Evolutionary conservation across 306 rosid genomes (phyloP).

Genomic region (Quillaja saponaria): DNA sequence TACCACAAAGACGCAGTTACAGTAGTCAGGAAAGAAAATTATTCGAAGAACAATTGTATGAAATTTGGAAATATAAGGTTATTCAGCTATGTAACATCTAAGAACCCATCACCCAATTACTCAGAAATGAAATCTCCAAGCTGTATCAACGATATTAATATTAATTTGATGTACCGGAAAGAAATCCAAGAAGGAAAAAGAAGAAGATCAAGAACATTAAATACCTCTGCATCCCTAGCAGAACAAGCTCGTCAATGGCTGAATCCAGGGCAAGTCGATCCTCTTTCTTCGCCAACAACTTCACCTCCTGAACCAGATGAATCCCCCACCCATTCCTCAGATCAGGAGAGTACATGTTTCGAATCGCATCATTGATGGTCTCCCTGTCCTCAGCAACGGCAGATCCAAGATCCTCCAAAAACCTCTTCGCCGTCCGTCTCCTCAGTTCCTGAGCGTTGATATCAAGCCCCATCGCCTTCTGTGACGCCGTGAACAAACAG

Average conservation of each 20-base stretch:
- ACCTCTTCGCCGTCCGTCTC: slow-evolving; percentile 75
- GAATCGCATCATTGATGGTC: slow-evolving; percentile 59
- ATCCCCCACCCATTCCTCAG: slow-evolving; percentile 91
- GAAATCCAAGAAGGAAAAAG: background rate
- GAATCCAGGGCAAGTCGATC: slow-evolving; percentile 73
- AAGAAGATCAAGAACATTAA: background rate
- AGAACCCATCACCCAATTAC: too few species aligned
- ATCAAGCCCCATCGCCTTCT: slow-evolving; percentile 74
- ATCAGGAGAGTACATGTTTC: slow-evolving; percentile 92
- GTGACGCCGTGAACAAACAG: slow-evolving; percentile 88
- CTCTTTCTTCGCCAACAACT: slow-evolving; percentile 81
- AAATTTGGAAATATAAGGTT: background rate
- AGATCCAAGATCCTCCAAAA: slow-evolving; percentile 77
- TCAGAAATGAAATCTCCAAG: too few species aligned
- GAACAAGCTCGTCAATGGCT: slow-evolving; percentile 81
- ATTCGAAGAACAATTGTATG: background rate
- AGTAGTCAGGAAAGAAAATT: background rate
- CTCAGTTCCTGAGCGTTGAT: slow-evolving; percentile 70
- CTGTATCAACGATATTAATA: too few species aligned
- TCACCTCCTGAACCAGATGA: slow-evolving; percentile 93
- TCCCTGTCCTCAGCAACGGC: slow-evolving; percentile 52
- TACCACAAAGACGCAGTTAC: too few species aligned
- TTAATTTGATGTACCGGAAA: too few species aligned
- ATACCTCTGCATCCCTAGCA: slow-evolving; percentile 90
- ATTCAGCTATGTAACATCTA: background rate